Percentiles rank a stretch among this genome's conserved stretches.
Conservation (phyloP, 2,329 filamentous ascomycete genomes). For the Paecilomyces sp. region DNA sequence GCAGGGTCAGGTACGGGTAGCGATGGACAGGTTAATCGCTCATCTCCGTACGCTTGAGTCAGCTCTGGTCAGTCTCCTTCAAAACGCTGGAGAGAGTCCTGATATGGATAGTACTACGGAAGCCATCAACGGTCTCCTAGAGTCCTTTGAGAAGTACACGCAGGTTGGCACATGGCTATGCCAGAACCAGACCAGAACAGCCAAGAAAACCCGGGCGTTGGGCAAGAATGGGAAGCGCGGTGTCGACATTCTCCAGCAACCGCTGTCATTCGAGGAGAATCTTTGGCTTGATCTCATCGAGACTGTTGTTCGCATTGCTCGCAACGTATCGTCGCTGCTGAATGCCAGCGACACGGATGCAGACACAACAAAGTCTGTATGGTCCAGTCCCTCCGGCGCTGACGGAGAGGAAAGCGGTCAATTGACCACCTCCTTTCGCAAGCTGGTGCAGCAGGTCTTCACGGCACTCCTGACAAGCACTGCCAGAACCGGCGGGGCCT, state of each 20-base stretch:
- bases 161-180: conserved; percentile 95
- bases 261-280: conserved; percentile 53
- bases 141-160: conserved; percentile 77
- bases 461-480: conserved; percentile 76
- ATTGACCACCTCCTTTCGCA: conserved; percentile 62
- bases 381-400: conserved; percentile 9
- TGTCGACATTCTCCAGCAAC: conserved; percentile 45
- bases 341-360: conserved; percentile 25
- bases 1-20: conserved; percentile 74
- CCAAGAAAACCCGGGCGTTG: conserved; percentile 22
- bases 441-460: conserved; percentile 82
- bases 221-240: conserved; percentile 26
- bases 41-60: conserved; percentile 76
- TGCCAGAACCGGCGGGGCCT: conserved; percentile 39
- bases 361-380: conserved; percentile 11
- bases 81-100: conserved; percentile 50
- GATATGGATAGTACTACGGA: conserved; percentile 55
- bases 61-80: conserved; percentile 66
- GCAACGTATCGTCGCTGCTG: conserved; percentile 54
- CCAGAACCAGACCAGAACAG: conserved; percentile 69
- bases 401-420: conserved; percentile 24
- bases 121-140: conserved; percentile 65
- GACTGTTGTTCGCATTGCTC: conserved; percentile 56
- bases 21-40: conserved; percentile 75
- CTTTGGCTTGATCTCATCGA: conserved; percentile 63